Evolutionary conservation across 2,329 filamentous ascomycete species (phyloP).

Genomic region (Didymella pinodella): DNA sequence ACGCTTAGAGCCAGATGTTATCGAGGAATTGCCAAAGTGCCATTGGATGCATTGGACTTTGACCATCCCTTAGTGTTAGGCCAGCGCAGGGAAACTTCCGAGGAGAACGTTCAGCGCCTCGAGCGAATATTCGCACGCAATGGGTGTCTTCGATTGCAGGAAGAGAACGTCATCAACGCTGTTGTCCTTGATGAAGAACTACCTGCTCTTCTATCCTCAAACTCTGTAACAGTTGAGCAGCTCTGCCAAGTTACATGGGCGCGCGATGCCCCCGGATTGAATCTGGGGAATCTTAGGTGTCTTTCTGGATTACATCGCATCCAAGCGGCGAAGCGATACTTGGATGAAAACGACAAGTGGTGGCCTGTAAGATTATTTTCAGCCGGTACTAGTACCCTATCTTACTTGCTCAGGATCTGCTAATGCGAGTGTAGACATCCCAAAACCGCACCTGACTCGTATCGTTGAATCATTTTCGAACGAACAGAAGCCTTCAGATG

Average conservation of each 20-base stretch:
- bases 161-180: constrained; percentile 33
- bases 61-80: background rate
- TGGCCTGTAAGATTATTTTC: constrained; percentile 32
- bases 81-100: background rate
- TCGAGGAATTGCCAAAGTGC: background rate
- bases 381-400: too few species aligned
- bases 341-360: constrained; percentile 35
- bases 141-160: constrained; percentile 21
- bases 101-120: background rate
- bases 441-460: constrained; percentile 12
- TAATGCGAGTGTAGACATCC: constrained; percentile 21
- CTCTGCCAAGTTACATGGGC: constrained; percentile 16
- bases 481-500: constrained; percentile 28
- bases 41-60: background rate
- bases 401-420: too few species aligned
- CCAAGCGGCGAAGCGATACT: constrained; percentile 20
- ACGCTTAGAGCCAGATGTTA: background rate
- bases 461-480: constrained; percentile 25
- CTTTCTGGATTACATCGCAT: constrained; percentile 28
- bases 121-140: background rate
- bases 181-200: constrained; percentile 23
- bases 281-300: constrained; percentile 24
- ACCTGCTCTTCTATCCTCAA: too few species aligned
- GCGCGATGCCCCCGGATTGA: constrained; percentile 21
- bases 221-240: too few species aligned